These are phyloP conservation scores for Solanum etuberosum DNA, from an alignment of 257 asterid genomes.

Conservation along the genomic window DNA sequence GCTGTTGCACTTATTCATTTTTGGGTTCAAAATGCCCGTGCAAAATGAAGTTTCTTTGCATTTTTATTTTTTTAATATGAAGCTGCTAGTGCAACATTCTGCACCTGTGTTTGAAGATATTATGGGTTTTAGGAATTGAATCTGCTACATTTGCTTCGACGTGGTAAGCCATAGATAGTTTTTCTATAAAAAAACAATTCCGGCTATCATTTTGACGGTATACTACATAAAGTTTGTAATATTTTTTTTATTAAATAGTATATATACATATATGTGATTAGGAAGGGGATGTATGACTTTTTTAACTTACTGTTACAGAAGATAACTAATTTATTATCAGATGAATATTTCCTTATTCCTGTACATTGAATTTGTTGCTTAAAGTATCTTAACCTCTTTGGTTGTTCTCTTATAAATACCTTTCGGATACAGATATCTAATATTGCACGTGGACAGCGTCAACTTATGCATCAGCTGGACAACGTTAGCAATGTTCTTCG, in stretches of 20 bases:
- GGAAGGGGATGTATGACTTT: not conserved
- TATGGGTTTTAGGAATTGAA: not conserved
- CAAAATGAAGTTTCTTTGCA: not conserved
- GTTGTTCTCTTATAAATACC: not conserved
- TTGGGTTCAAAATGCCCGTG: not conserved
- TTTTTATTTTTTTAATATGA: not conserved
- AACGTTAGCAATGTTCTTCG: conserved; percentile 47
- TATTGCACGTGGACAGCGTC: conserved; percentile 67
- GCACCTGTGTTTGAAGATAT: not conserved
- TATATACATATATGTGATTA: not conserved
- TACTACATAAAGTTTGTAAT: not conserved
- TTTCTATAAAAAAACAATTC: not conserved
- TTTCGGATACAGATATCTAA: conserved; percentile 38
- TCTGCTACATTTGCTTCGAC: not conserved
- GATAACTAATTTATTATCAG: not conserved
- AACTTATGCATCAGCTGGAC: conserved; percentile 70
- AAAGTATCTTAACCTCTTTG: not conserved
- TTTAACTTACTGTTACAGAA: not conserved
- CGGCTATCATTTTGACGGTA: not conserved
- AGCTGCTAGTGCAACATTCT: not conserved
- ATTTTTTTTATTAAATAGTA: not conserved
- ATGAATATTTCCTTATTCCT: not conserved
- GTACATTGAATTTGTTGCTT: not conserved
- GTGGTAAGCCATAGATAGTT: not conserved
- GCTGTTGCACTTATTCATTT: not conserved